Base-by-base conservation (phyloP, 768 basidiomycete genomes). In the Thelephora ganbajun region DNA sequence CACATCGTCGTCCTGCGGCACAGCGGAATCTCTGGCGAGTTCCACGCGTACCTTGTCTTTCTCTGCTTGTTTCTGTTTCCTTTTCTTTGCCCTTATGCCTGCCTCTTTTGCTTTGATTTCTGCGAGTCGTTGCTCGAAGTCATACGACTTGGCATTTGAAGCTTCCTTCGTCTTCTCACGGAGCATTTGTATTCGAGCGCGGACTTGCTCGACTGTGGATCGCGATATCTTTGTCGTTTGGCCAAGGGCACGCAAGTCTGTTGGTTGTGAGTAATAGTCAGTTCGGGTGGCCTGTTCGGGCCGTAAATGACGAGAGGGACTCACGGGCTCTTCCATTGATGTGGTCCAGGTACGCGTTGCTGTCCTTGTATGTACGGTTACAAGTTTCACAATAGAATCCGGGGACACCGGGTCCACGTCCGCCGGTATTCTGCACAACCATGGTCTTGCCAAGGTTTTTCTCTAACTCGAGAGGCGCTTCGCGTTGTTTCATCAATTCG, bases 371-470 rank as follows among this genome's bases (percentile, higher is more conserved):
- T 13, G 84, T 94, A 54, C 90, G 71, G 55, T 77, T 83, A 62
- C 96, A 99, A 7, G 83, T 66, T 59, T 94, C 92, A 59, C 96
- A 99, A 64, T 76, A 84, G 66, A 96, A 99, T 0, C 92, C 92
- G 19, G 92, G 91, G 52, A 91, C 83, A 3, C 93, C 91, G 14
- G 91, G 76, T 1, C 93, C 93, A 52, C 79, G 74, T 14, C 79
- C 87, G 35, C 83, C 77, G 1, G 79, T 76, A 59, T 83, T 82
- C 57, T 88, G 80, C 11, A 99, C 92, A 50, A 99, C 83, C 74
- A 93, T 86, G 0, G 87, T 94, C 73, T 97, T 98, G 57, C 76
- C 76, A 33, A 97, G 72, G 64, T 98, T 96, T 70, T 93, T 96
- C 57, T 96, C 90, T 20, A 99, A 79, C 46, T 90, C 91, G 6